These are phyloP conservation scores for Groenewaldozyma tartarivorans DNA, from an alignment of 805 yeast genomes.

Conservation along the genomic window DNA sequence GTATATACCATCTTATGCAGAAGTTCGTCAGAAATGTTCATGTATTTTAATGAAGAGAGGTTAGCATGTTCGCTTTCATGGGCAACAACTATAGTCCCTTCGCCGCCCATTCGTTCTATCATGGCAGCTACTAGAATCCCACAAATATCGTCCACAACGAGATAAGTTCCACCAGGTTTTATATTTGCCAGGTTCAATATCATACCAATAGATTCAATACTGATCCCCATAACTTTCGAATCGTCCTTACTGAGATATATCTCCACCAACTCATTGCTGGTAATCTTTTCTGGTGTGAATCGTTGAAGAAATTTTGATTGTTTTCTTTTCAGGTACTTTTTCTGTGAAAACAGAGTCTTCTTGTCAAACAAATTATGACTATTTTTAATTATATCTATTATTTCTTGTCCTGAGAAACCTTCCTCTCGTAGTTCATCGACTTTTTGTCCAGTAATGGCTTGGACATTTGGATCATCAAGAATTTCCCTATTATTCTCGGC, in stretches of 20 bases:
- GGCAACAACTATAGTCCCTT: slow-evolving; percentile 59
- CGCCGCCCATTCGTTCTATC: slow-evolving; percentile 77
- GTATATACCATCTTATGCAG: slow-evolving; percentile 51
- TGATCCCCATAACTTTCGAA: slow-evolving; percentile 62
- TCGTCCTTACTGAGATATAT: slow-evolving; percentile 73
- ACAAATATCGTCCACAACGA: slow-evolving; percentile 89
- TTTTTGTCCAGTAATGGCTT: slow-evolving; percentile 65
- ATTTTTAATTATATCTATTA: slow-evolving; percentile 72
- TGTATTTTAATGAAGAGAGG: slow-evolving; percentile 54
- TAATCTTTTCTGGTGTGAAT: slow-evolving; percentile 72
- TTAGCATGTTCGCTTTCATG: slow-evolving; percentile 96
- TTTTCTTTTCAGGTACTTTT: slow-evolving; percentile 82
- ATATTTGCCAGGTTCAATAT: slow-evolving; percentile 72
- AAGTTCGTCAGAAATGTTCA: slow-evolving; percentile 45
- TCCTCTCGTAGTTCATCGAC: slow-evolving; percentile 73
- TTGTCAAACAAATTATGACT: slow-evolving; percentile 81
- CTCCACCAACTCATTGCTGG: slow-evolving; percentile 60
- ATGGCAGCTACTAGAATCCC: slow-evolving; percentile 80
- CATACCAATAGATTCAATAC: slow-evolving; percentile 75
- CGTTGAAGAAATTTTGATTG: slow-evolving; percentile 83
- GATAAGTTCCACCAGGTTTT: slow-evolving; percentile 80
- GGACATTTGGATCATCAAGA: slow-evolving; percentile 61
- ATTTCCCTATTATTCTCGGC: slow-evolving; percentile 51
- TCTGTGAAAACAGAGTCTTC: slow-evolving; percentile 84
- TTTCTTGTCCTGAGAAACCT: slow-evolving; percentile 64